Conservation (phyloP, 768 basidiomycete genomes). For the Mycena capillaripes region DNA sequence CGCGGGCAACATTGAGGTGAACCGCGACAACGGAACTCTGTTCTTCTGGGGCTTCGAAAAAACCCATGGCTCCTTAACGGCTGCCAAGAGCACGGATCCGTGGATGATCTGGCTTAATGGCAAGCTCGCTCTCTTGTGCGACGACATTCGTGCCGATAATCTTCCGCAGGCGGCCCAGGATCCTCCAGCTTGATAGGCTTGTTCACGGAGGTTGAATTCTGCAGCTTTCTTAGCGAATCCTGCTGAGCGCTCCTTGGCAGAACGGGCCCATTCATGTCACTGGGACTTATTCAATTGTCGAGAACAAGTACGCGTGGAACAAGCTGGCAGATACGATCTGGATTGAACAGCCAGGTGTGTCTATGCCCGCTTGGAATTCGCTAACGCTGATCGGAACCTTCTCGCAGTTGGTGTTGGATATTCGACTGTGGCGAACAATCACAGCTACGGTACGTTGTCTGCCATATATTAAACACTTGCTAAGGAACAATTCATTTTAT, state of each 20-base stretch:
- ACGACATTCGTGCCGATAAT: too few relatives aligned
- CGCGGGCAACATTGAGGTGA: slow-evolving; percentile 75
- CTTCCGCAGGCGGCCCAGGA: slow-evolving; percentile 72
- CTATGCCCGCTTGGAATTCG: not conserved
- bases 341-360: slow-evolving; percentile 80
- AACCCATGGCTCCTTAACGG: slow-evolving; percentile 66
- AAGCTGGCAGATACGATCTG: slow-evolving; percentile 77
- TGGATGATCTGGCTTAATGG: slow-evolving; percentile 85
- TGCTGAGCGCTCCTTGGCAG: slow-evolving; percentile 54
- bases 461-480: too few relatives aligned
- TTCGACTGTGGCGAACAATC: slow-evolving; percentile 71
- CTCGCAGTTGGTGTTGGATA: slow-evolving; percentile 63
- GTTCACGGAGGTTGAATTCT: slow-evolving; percentile 70
- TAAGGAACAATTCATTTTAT: too few relatives aligned
- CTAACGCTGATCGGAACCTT: not conserved
- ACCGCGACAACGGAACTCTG: slow-evolving; percentile 70
- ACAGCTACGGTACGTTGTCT: slow-evolving; percentile 73
- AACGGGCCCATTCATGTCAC: slow-evolving; percentile 78
- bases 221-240: too few relatives aligned
- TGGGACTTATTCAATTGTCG: slow-evolving; percentile 59
- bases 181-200: slow-evolving; percentile 77
- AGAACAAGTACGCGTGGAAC: slow-evolving; percentile 72
- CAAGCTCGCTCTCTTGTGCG: slow-evolving; percentile 61
- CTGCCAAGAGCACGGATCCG: slow-evolving; percentile 53
- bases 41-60: slow-evolving; percentile 79